Evolutionary conservation across 1,284 basidiomycete genomes (phyloP), one percentile per base, ranked within the genome.

Genomic region (Schizophyllum commune): DNA sequence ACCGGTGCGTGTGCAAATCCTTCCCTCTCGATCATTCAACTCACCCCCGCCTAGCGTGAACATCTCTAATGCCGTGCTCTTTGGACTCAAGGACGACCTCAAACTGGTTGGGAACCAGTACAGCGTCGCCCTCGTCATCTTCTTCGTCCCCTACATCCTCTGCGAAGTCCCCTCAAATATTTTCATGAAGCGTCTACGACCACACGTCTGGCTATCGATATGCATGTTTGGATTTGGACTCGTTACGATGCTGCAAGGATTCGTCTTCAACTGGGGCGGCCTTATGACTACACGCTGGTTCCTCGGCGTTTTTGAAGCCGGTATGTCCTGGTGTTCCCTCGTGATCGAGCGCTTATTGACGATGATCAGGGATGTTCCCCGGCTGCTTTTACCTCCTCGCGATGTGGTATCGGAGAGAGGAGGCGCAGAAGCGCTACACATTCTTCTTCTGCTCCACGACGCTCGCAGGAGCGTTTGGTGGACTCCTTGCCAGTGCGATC

Each of bases 301-400:
- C 57, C 32, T 58, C 17, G 57, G 57, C 57, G 33, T 58, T 6
- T 47, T 58, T 20, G 57, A 58, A 19, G 55, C 55, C 20, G 34
- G 52, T 54, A 54, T n/a, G 52, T 54, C n/a, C 17, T 11, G 47
- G n/a, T 22, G n/a, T 22, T 7, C n/a, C n/a, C 7, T 54, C n/a
- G 47, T 11, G n/a, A 11, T 51, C 47, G 47, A 11, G 47, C 47
- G 47, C n/a, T 51, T 51, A n/a, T 51, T 51, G 47, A 51, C 47
- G 11, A 54, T n/a, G 6, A 6, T n/a, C 52, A 22, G 57, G 57
- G 11, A 27, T 58, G 17, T 58, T 39, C 19, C 57, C 57, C 15
- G 27, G 57, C 57, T 58, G 57, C 32, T 19, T 58, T 19, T 58
- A 58, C 22, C 57, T 58, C 57, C 57, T 58, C n/a, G 32, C 20